Percentiles rank a stretch among this genome's conserved stretches.
Evolutionary conservation across 148 eudicot species (phyloP).

Genomic region (Rheum nobile): DNA sequence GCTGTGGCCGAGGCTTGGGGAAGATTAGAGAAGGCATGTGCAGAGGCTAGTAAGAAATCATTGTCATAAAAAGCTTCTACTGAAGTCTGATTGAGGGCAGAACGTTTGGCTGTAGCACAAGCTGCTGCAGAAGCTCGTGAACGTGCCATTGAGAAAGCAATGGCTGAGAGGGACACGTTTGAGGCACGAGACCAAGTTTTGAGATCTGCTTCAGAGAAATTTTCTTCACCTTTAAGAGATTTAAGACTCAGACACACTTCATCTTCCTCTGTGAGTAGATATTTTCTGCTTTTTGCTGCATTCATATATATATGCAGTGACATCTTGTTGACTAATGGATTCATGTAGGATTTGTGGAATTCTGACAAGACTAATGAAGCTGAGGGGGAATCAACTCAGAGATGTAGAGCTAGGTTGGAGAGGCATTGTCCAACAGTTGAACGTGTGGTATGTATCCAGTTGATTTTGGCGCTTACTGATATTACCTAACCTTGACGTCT

Average conservation of each 20-base stretch:
- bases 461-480: background rate
- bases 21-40: constrained; percentile 26
- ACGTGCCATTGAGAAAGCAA: constrained; percentile 6
- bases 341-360: constrained; percentile 7
- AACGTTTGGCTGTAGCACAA: constrained; percentile 4
- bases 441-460: constrained; percentile 28
- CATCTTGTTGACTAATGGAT: constrained; percentile 5
- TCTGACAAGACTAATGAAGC: constrained; percentile 21
- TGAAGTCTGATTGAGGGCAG: constrained; percentile 39
- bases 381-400: constrained; percentile 27
- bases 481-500: background rate
- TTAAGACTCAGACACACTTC: background rate
- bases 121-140: constrained; percentile 7
- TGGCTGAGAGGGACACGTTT: constrained; percentile 16
- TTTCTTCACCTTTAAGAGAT: background rate
- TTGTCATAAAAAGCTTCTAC: constrained; percentile 24
- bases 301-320: background rate
- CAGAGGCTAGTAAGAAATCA: background rate
- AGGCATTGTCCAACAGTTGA: constrained; percentile 36
- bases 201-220: constrained; percentile 2
- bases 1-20: constrained; percentile 52
- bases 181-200: constrained; percentile 23
- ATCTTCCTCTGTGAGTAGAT: constrained; percentile 5
- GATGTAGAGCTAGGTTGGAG: constrained; percentile 33
- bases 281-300: background rate